Percentiles rank a stretch among this genome's conserved stretches.
These are phyloP conservation scores for Penicillium silybi DNA, from an alignment of 495 filamentous ascomycete species.

Conservation along the genomic window DNA sequence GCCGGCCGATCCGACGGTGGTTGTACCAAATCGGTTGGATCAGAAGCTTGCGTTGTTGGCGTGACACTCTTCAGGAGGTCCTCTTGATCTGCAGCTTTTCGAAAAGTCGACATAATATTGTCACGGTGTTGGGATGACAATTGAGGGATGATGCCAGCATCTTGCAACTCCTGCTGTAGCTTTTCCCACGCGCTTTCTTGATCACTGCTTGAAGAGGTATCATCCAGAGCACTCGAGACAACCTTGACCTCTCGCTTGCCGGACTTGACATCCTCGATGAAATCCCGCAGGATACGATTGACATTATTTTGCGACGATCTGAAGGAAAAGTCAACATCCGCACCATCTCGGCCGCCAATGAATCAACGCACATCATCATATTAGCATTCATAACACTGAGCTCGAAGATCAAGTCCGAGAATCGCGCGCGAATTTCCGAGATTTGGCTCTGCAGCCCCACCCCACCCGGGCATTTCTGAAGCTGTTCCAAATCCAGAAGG, in stretches of 20 bases:
- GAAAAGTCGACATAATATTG: constrained; percentile 11
- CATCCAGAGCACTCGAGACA: constrained; percentile 3
- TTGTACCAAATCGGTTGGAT: not conserved
- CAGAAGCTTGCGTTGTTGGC: not conserved
- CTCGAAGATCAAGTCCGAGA: constrained; percentile 15
- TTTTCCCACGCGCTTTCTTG: constrained; percentile 9
- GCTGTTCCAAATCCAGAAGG: constrained; percentile 12
- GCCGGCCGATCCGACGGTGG: not conserved
- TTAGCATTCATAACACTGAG: constrained; percentile 15
- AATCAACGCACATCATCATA: constrained; percentile 18
- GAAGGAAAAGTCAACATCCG: not conserved
- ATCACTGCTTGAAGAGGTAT: not conserved
- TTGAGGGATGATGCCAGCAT: constrained; percentile 7
- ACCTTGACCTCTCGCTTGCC: constrained; percentile 1
- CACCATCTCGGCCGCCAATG: not conserved
- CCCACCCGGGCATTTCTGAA: not conserved
- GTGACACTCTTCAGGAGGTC: constrained; percentile 1
- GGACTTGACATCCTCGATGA: constrained; percentile 7
- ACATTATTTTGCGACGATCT: constrained; percentile 17
- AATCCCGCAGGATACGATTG: constrained; percentile 1
- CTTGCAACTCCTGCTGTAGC: constrained; percentile 8
- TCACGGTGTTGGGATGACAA: constrained; percentile 10
- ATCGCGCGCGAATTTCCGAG: constrained; percentile 10
- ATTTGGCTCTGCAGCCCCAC: constrained; percentile 1
- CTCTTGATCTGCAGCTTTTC: constrained; percentile 5